Conservation (phyloP, 495 filamentous ascomycete species). For the Rhypophila decipiens region DNA sequence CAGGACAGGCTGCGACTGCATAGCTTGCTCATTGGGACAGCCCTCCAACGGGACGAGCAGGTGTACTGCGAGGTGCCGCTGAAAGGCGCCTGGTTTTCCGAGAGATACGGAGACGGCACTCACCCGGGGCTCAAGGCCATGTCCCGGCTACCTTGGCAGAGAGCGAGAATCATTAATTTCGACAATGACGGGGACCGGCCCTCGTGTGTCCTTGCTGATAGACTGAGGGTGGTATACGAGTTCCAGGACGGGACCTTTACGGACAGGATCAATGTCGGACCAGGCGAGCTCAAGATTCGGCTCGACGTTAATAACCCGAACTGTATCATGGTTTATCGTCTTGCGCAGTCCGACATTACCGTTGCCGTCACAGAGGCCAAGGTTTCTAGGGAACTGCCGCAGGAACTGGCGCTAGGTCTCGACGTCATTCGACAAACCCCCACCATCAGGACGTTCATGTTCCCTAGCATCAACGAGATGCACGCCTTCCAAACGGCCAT, state of each 20-base stretch:
- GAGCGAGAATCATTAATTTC: slow-evolving; percentile 51
- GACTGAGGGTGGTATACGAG: slow-evolving; percentile 60
- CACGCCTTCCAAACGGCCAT: slow-evolving; percentile 71
- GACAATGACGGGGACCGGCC: slow-evolving; percentile 36
- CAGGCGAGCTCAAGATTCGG: slow-evolving; percentile 61
- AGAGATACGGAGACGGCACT: slow-evolving; percentile 36
- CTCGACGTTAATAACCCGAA: slow-evolving; percentile 54
- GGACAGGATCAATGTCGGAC: slow-evolving; percentile 70
- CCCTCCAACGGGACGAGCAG: slow-evolving; percentile 51
- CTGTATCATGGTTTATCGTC: slow-evolving; percentile 57
- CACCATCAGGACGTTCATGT: slow-evolving; percentile 50
- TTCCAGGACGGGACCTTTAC: slow-evolving; percentile 63
- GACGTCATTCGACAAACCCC: slow-evolving; percentile 28
- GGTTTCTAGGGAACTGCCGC: slow-evolving; percentile 47
- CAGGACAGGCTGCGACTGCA: slow-evolving; percentile 61
- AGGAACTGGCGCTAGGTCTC: slow-evolving; percentile 50
- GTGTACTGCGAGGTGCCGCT: slow-evolving; percentile 58
- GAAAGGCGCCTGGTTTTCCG: slow-evolving; percentile 56
- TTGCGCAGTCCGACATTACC: slow-evolving; percentile 61
- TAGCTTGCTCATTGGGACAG: slow-evolving; percentile 61
- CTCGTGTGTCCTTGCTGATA: slow-evolving; percentile 61
- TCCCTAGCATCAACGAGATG: slow-evolving; percentile 51
- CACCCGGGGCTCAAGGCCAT: slow-evolving; percentile 38
- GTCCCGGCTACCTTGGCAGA: slow-evolving; percentile 41
- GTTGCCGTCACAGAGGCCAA: slow-evolving; percentile 61